Base-by-base conservation (phyloP, 495 filamentous ascomycete species). In the Annulohypoxylon bovei region DNA sequence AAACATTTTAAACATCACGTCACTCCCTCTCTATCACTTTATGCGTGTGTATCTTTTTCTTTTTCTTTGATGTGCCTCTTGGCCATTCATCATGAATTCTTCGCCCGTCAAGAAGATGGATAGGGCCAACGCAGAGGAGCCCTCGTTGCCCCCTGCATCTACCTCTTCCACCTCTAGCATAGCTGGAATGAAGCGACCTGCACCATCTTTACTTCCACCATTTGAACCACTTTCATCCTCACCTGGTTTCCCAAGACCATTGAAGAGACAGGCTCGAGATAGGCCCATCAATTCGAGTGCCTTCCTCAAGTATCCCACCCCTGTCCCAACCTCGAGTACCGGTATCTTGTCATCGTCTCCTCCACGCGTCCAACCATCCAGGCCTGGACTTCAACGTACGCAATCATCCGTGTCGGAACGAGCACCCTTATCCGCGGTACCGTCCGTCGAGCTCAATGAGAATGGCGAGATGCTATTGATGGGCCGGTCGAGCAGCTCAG, bases 141-240 rank as follows among this genome's bases (percentile, higher is more conserved):
- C 75, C 37, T 63, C 73, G 25, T 62, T 75, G 6, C 72, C 73
- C 25, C 75, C 73, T 70, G 59, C 68, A 33, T 68, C 61, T 60
- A 28, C 64, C 66, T 70, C 75, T 40, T 46, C 64, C 58, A 40
- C 27, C 12, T 44, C 39, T 9, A 59, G 44, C 37, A 20, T 82
- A 12, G 85, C 87, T 52, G 88, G 92, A 68, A 79, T 89, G 61
- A 96, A 96, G 83, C 90, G 93, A 80, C 88, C 92, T 42, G 91
- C 91, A 66, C 86, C 92, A 16, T 88, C 93, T 61, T 80, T 99
- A 52, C 88, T 98, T 37, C 95, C 95, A 63, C 90, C 95, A 5
- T 97, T 98, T 80, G 95, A 99, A 81, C 95, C 93, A 32, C 84
- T 91, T 60, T 95, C 92, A 54, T 96, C 94, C 11, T 97, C 95